These are phyloP conservation scores for Suillus bovinus DNA, from an alignment of 768 basidiomycete genomes.

Conservation along the genomic window DNA sequence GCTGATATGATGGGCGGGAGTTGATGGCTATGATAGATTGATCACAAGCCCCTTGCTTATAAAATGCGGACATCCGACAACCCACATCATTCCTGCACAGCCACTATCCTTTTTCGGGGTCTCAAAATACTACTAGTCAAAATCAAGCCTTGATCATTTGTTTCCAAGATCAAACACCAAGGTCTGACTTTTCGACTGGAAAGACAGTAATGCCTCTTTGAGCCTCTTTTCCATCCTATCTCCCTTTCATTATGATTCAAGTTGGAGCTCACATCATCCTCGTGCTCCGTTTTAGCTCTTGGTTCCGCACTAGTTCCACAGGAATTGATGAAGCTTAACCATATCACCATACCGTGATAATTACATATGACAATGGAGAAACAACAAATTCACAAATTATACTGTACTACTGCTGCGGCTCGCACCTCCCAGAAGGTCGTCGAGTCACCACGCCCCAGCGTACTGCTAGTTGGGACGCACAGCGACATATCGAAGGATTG, in stretches of 20 bases:
- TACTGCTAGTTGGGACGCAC: neutral
- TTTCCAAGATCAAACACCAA: neutral
- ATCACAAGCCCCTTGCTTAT: constrained; percentile 5
- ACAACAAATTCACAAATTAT: neutral
- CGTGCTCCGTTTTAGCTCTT: neutral
- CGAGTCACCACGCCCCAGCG: no score
- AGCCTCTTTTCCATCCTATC: neutral
- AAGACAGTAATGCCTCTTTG: neutral
- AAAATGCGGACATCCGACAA: constrained; percentile 7
- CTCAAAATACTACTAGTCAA: neutral
- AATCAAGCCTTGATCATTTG: neutral
- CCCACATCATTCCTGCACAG: neutral
- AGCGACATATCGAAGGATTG: neutral
- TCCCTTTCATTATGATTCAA: neutral
- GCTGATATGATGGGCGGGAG: constrained; percentile 28
- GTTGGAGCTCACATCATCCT: neutral
- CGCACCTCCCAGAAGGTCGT: neutral
- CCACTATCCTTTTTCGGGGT: neutral
- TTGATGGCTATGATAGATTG: neutral
- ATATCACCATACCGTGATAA: neutral
- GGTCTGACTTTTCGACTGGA: neutral
- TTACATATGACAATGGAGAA: neutral
- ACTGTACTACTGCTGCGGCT: neutral
- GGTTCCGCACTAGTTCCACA: neutral
- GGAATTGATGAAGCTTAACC: neutral